Conservation (phyloP, 129 eudicot species). For the Gnaphalium uliginosum region DNA sequence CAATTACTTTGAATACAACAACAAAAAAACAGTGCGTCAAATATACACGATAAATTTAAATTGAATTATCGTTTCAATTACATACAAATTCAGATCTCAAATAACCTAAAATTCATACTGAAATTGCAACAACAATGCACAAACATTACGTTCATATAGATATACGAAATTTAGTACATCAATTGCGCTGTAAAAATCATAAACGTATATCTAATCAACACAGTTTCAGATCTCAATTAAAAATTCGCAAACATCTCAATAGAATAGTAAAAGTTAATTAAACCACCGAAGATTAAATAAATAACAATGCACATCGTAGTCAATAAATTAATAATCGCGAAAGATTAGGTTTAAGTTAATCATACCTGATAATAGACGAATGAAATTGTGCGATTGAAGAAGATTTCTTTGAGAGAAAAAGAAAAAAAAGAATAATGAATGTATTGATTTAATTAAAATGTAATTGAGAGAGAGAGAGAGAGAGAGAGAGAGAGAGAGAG, state of each 20-base stretch:
- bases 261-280: background rate
- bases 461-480: constrained; percentile 5
- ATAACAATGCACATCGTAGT: background rate
- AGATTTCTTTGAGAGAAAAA: background rate
- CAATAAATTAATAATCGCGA: background rate
- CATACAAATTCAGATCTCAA: background rate
- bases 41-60: background rate
- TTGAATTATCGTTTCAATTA: background rate
- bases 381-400: constrained; percentile 16
- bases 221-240: constrained; percentile 24
- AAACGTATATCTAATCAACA: background rate
- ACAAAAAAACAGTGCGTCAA: background rate
- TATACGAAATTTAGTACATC: background rate
- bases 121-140: constrained; percentile 13
- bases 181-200: constrained; percentile 20
- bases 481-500: constrained; percentile 1
- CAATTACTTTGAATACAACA: background rate
- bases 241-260: background rate
- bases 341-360: background rate
- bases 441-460: constrained; percentile 20
- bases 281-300: background rate
- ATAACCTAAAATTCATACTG: background rate
- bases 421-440: background rate
- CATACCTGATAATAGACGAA: constrained; percentile 28
- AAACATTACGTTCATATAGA: constrained; percentile 24